phyloP scores from a whole-genome alignment of 345 rosid species.

The Citrus glauca region DNA sequence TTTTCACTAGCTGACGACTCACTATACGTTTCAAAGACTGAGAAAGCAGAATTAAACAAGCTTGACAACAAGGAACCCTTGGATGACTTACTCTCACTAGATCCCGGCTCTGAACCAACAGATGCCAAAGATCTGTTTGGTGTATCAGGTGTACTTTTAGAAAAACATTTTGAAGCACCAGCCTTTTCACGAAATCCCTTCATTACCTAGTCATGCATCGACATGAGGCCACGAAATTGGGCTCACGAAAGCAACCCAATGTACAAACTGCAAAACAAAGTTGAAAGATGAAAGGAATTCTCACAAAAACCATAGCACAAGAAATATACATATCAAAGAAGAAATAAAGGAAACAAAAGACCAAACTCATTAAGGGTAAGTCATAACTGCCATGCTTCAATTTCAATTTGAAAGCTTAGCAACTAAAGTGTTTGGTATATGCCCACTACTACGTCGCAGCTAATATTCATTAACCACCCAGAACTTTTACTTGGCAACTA shows the following conservation, averaged over 20 bases:
- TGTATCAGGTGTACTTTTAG: constrained; percentile 34
- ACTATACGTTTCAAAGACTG: constrained; percentile 49
- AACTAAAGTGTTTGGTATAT: not conserved
- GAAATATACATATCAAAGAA: not conserved
- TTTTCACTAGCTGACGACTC: constrained; percentile 45
- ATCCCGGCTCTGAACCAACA: constrained; percentile 49
- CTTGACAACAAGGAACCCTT: constrained; percentile 54
- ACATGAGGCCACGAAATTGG: constrained; percentile 9
- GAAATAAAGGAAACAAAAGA: not conserved
- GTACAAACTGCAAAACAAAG: constrained; percentile 16
- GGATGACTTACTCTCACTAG: constrained; percentile 35
- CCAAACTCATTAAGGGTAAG: not conserved
- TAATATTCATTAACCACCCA: not conserved
- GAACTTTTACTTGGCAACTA: not conserved
- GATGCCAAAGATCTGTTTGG: constrained; percentile 35
- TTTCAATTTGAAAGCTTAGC: not conserved
- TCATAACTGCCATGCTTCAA: not conserved
- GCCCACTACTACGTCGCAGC: not conserved
- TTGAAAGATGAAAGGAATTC: not conserved
- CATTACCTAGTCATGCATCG: constrained; percentile 53
- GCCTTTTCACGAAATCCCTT: constrained; percentile 63
- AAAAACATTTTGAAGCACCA: constrained; percentile 42
- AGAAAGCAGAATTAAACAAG: constrained; percentile 63
- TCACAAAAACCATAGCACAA: not conserved
- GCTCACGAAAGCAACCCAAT: constrained; percentile 23